Conservation (phyloP, 1,139 yeast genomes). For the Ogataea hybrid region DNA sequence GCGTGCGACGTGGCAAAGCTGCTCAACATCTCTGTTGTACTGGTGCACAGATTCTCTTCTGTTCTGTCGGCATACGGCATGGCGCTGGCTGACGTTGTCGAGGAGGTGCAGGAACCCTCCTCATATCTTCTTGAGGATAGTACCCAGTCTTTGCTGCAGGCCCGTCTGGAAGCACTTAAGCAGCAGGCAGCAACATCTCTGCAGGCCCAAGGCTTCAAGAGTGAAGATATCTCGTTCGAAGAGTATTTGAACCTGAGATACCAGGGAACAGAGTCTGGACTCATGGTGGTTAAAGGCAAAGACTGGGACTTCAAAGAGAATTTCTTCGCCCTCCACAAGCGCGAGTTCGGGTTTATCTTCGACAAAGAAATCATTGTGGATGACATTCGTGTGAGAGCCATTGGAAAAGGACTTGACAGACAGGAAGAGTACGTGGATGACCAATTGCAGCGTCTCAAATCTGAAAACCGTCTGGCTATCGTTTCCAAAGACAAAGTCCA, state of each 20-base stretch:
- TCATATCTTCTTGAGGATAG: constrained; percentile 35
- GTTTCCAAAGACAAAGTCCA: constrained; percentile 19
- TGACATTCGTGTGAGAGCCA: constrained; percentile 73
- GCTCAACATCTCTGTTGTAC: constrained; percentile 44
- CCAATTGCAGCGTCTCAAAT: constrained; percentile 23
- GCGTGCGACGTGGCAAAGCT: constrained; percentile 51
- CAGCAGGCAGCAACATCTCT: constrained; percentile 37
- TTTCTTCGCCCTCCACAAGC: constrained; percentile 44
- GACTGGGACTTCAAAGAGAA: constrained; percentile 22
- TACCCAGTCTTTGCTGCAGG: constrained; percentile 31
- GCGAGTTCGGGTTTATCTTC: constrained; percentile 70
- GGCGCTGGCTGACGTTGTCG: constrained; percentile 55
- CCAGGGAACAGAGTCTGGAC: constrained; percentile 82
- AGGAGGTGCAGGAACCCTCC: constrained; percentile 65
- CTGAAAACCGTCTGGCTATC: constrained; percentile 11
- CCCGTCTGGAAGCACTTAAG: constrained; percentile 37
- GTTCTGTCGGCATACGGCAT: constrained; percentile 58
- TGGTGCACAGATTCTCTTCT: constrained; percentile 53
- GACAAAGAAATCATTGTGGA: constrained; percentile 69
- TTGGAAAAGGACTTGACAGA: constrained; percentile 42
- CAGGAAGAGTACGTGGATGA: constrained; percentile 26
- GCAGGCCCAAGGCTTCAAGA: constrained; percentile 45
- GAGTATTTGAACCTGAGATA: constrained; percentile 75
- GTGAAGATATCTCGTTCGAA: constrained; percentile 41
- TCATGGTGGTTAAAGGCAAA: constrained; percentile 54